Conservation (phyloP, 1,139 yeast genomes). For the Debaryomycetaceae sp. region DNA sequence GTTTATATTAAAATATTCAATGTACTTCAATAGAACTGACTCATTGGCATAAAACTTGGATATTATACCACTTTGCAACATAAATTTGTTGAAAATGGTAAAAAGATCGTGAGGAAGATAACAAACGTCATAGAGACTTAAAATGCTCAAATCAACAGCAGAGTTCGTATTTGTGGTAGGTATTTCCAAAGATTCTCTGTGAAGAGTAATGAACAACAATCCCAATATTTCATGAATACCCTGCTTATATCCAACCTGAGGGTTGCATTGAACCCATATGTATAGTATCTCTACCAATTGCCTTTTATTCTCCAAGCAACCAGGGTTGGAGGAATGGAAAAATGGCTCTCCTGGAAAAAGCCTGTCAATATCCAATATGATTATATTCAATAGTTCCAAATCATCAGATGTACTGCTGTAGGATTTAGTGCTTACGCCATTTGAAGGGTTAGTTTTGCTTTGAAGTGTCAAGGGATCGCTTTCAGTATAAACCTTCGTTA, state of each 20-base stretch:
- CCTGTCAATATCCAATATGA: conserved; percentile 62
- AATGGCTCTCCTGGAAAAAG: conserved; percentile 58
- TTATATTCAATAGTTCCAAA: conserved; percentile 34
- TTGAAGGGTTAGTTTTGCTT: conserved; percentile 5
- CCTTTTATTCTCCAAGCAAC: conserved; percentile 22
- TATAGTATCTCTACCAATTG: conserved; percentile 51
- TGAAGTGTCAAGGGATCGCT: conserved; percentile 11
- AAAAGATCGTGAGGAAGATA: conserved; percentile 47
- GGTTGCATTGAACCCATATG: conserved; percentile 52
- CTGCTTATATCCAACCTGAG: conserved; percentile 58
- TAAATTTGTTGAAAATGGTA: conserved; percentile 41
- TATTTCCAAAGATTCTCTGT: conserved; percentile 35
- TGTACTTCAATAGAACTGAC: conserved; percentile 36
- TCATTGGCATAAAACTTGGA: conserved; percentile 44
- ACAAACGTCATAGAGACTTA: conserved; percentile 34
- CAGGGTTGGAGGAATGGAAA: conserved; percentile 29
- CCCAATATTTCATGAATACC: conserved; percentile 72
- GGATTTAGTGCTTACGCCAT: neutral
- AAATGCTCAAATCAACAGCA: conserved; percentile 31
- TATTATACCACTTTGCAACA: conserved; percentile 36
- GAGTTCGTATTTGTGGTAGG: conserved; percentile 34
- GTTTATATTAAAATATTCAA: conserved; percentile 44
- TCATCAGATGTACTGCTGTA: conserved; percentile 11
- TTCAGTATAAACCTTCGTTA: neutral
- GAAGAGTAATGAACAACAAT: conserved; percentile 49